phyloP scores from a whole-genome alignment of 352 stramenopile species.

The Phytophthora lateralis region DNA sequence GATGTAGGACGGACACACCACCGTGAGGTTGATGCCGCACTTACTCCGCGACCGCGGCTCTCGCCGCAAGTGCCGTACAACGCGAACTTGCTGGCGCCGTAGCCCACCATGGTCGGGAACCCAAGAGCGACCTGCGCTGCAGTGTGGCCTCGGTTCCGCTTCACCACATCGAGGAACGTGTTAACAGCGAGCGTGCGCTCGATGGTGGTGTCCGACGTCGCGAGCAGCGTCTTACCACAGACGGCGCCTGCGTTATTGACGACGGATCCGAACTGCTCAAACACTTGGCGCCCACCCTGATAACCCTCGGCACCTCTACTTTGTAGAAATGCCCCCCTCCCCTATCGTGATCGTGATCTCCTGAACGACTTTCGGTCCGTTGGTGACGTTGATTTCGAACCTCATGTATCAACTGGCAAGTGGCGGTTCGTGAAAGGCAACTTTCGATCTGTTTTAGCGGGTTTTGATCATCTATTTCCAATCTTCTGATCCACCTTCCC shows the following conservation, averaged over 20 bases:
- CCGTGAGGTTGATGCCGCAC: too few relatives aligned
- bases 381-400: conserved; percentile 21
- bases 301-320: conserved; percentile 33
- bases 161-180: conserved; percentile 33
- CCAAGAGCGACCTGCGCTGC: conserved; percentile 29
- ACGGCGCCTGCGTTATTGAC: conserved; percentile 53
- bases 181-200: conserved; percentile 43
- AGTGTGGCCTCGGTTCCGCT: conserved; percentile 36
- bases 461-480: too few relatives aligned
- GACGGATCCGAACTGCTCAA: conserved; percentile 20
- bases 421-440: too few relatives aligned
- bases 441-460: too few relatives aligned
- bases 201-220: conserved; percentile 31
- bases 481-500: too few relatives aligned
- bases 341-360: too few relatives aligned
- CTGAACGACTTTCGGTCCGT: conserved; percentile 20
- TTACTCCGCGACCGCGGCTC: too few relatives aligned
- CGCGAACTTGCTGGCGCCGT: too few relatives aligned
- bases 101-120: too few relatives aligned
- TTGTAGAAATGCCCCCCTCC: conserved; percentile 29
- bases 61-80: too few relatives aligned
- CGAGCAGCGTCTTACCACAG: conserved; percentile 33
- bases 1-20: too few relatives aligned
- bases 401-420: too few relatives aligned
- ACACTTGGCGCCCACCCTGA: conserved; percentile 4